Percentiles rank a stretch among this genome's conserved stretches.
Evolutionary conservation across 495 filamentous ascomycete species (phyloP).

Genomic region (Trichoderma orchidacearum): DNA sequence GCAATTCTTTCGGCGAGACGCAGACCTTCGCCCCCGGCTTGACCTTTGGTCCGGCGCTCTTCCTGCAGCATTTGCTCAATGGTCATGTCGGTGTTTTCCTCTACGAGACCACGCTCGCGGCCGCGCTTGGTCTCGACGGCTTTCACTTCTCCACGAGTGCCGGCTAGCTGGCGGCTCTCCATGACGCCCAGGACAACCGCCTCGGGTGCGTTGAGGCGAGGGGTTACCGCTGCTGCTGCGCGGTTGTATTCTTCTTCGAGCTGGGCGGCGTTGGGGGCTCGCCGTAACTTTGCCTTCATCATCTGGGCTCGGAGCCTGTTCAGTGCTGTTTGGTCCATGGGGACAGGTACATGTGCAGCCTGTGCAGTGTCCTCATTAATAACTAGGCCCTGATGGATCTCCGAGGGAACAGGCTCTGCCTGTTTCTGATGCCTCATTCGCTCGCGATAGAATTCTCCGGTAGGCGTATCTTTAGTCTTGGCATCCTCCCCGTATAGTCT

Average conservation of each 20-base stretch:
- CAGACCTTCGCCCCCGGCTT: slow-evolving; percentile 67
- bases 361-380: slow-evolving; percentile 27
- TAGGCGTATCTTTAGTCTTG: slow-evolving; percentile 76
- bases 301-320: slow-evolving; percentile 86
- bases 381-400: slow-evolving; percentile 16
- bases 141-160: slow-evolving; percentile 64
- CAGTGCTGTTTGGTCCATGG: slow-evolving; percentile 59
- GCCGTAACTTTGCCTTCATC: slow-evolving; percentile 82
- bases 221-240: slow-evolving; percentile 43
- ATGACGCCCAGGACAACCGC: slow-evolving; percentile 75
- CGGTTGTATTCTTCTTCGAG: slow-evolving; percentile 78
- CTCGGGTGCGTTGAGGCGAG: slow-evolving; percentile 37
- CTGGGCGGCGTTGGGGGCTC: slow-evolving; percentile 54
- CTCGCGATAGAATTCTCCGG: slow-evolving; percentile 74
- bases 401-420: slow-evolving; percentile 13
- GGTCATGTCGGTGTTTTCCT: slow-evolving; percentile 90
- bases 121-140: slow-evolving; percentile 63
- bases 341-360: slow-evolving; percentile 19
- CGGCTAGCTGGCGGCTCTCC: slow-evolving; percentile 78
- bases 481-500: slow-evolving; percentile 77
- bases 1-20: slow-evolving; percentile 82
- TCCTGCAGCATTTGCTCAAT: slow-evolving; percentile 93
- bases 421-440: slow-evolving; percentile 32
- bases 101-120: slow-evolving; percentile 61
- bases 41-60: slow-evolving; percentile 69